A percentile compares a stretch with the other conserved stretches of the same genome.
phyloP scores from a whole-genome alignment of 2,329 filamentous ascomycete genomes.

The Sclerotinia borealis region DNA sequence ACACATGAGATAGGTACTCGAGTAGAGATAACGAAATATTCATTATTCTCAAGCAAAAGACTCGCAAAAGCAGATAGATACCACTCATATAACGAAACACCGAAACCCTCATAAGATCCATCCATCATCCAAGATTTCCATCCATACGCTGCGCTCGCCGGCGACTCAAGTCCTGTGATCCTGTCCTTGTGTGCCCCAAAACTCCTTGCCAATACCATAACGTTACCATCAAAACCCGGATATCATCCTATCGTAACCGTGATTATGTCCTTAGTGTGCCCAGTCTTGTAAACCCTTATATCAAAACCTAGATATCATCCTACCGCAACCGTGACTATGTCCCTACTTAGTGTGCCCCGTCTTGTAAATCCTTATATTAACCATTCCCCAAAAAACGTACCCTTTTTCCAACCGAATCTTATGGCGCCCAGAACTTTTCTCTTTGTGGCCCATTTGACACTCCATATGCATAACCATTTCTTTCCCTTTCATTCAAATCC shows the following conservation, averaged over 20 bases:
- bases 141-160: background rate
- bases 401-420: background rate
- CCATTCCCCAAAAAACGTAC: background rate
- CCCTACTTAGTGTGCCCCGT: background rate
- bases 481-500: background rate
- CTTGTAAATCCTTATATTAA: background rate
- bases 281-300: background rate
- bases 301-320: background rate
- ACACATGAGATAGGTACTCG: background rate
- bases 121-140: background rate
- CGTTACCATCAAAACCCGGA: background rate
- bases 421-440: background rate
- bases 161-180: background rate
- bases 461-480: background rate
- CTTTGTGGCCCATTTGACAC: background rate
- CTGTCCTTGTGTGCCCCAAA: background rate
- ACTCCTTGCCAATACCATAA: background rate
- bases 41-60: background rate
- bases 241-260: background rate
- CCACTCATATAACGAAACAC: too few relatives aligned
- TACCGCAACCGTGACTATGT: background rate
- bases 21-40: background rate
- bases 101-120: too few relatives aligned
- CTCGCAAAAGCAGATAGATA: background rate
- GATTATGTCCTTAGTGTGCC: background rate